Base-by-base conservation (phyloP, 2,329 filamentous ascomycete genomes). In the Colletotrichum lentis region DNA sequence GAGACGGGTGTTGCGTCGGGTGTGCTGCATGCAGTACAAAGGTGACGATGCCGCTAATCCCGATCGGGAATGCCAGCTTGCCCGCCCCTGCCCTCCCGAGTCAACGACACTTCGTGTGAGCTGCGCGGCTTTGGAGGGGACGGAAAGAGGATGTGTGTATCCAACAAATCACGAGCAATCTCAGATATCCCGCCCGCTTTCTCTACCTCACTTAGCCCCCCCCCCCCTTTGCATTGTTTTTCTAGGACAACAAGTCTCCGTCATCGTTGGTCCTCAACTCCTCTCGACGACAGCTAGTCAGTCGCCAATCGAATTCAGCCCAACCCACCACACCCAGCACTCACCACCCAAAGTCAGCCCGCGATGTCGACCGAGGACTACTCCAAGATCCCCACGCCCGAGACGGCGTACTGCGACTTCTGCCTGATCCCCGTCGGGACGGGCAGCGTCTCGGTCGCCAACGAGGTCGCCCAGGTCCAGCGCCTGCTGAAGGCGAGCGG, bases 401-500 rank as follows among this genome's bases (percentile, higher is more conserved):
- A 86, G 64, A 82, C 88, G 65, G 96, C 93, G 80, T 93, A 91
- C 62, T 94, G 91, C 66, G 94, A 97, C 80, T 97, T 97, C 78
- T 97, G 94, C 79, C 84, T 97, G 72, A 91, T 97, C 69, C 94
- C 94, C 2, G 86, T 98, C 70, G 95, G 96, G 70, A 97, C 95
- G 20, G 89, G 88, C 56, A 89, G 80, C 47, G 85, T 88, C 59
- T 94, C 92, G 2, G 91, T 95, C 18, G 91, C 92, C 5, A 88
- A 90, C 72, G 92, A 98, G 77, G 89, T 99, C 37, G 95, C 95
- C 41, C 90, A 91, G 71, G 93, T 98, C 44, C 95, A 98, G 81
- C 88, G 90, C 65, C 84, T 98, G 43, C 85, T 99, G 74, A 89
- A 91, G 79, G 88, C 87, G 62, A 96, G 91, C 73, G 93, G 93